Conservation (phyloP, 257 asterid species). For the Jasminum sambac region DNA sequence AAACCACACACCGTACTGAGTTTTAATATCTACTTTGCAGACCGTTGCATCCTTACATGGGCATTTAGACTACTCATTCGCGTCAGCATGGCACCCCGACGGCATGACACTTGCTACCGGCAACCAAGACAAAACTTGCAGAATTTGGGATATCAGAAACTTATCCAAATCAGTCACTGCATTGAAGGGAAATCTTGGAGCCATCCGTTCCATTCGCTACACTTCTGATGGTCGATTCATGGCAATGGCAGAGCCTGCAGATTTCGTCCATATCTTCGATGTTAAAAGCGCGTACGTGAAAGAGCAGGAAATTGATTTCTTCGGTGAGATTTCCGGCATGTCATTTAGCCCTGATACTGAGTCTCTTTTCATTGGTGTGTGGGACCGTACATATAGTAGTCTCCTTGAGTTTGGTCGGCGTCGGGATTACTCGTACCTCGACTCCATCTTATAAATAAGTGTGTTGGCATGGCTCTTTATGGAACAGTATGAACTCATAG, state of each 20-base stretch:
- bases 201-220: slow-evolving; percentile 85
- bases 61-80: slow-evolving; percentile 83
- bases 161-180: slow-evolving; percentile 58
- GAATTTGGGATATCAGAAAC: slow-evolving; percentile 80
- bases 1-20: slow-evolving; percentile 4
- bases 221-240: slow-evolving; percentile 83
- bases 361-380: slow-evolving; percentile 80
- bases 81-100: slow-evolving; percentile 92
- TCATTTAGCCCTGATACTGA: slow-evolving; percentile 91
- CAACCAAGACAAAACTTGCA: slow-evolving; percentile 91
- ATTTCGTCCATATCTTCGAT: slow-evolving; percentile 82
- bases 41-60: slow-evolving; percentile 59
- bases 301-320: slow-evolving; percentile 92
- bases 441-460: slow-evolving; percentile 41
- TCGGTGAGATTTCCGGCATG: slow-evolving; percentile 92
- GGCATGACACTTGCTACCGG: slow-evolving; percentile 91
- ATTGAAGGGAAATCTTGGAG: slow-evolving; percentile 85
- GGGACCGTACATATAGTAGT: slow-evolving; percentile 94
- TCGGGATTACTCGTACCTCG: slow-evolving; percentile 71
- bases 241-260: slow-evolving; percentile 99
- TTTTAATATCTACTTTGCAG: slow-evolving; percentile 33
- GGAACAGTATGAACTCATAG: slow-evolving; percentile 18
- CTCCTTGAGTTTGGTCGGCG: slow-evolving; percentile 79
- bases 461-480: slow-evolving; percentile 15
- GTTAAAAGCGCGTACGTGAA: slow-evolving; percentile 63